These are phyloP conservation scores for Curvularia eragrostidis DNA, from an alignment of 2,329 filamentous ascomycete species.

Conservation along the genomic window DNA sequence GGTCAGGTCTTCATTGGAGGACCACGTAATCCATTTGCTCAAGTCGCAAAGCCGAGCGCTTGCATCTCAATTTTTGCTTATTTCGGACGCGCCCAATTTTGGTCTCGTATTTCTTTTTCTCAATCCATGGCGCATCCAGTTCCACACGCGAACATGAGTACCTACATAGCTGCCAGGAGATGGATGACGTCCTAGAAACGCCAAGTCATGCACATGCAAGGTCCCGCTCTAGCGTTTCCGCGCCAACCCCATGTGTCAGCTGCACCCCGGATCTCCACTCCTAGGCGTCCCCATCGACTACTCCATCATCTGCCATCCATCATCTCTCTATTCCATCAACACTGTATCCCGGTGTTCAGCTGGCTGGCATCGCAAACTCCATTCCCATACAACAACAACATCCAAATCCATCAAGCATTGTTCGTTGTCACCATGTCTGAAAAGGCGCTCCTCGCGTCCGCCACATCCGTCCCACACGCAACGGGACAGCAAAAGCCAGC, in stretches of 20 bases:
- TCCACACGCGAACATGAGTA: neutral
- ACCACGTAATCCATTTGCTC: neutral
- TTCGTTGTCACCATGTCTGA: slow-evolving; percentile 27
- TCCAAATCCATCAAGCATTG: neutral
- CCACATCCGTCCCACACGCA: slow-evolving; percentile 11
- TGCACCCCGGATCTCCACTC: slow-evolving; percentile 34
- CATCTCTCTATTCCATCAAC: slow-evolving; percentile 15
- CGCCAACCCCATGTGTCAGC: slow-evolving; percentile 19
- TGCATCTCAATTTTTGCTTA: neutral
- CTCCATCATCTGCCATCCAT: slow-evolving; percentile 12
- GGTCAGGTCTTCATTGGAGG: no score
- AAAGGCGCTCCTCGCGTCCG: slow-evolving; percentile 30
- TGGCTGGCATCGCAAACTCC: slow-evolving; percentile 28
- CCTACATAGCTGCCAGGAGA: neutral
- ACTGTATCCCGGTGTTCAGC: slow-evolving; percentile 26
- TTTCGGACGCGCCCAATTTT: no score
- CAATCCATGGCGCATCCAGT: neutral
- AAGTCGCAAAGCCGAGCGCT: neutral
- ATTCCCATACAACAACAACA: neutral
- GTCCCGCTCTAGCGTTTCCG: slow-evolving; percentile 21
- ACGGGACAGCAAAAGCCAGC: slow-evolving; percentile 20
- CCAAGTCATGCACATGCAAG: slow-evolving; percentile 22
- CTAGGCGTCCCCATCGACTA: slow-evolving; percentile 23
- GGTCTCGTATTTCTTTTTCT: neutral
- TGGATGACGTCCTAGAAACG: slow-evolving; percentile 3